Evolutionary conservation across 495 filamentous ascomycete genomes (phyloP).

Genomic region (Tuber microsphaerosporum): DNA sequence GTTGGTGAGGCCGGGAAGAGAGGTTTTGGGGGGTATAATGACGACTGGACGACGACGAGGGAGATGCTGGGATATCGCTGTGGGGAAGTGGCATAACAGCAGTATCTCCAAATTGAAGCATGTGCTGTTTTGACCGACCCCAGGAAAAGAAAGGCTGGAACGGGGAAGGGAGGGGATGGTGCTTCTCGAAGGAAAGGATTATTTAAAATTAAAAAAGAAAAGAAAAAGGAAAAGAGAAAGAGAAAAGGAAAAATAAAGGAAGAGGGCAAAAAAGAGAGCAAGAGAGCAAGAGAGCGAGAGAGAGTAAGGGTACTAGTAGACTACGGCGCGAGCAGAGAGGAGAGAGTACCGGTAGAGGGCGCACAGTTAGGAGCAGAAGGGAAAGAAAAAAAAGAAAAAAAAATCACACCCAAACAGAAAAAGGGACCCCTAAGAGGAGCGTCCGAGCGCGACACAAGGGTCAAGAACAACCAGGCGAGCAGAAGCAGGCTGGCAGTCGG

Average conservation of each 20-base stretch:
- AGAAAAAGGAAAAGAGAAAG: constrained; percentile 24
- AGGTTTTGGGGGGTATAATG: constrained; percentile 34
- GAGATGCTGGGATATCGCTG: constrained; percentile 34
- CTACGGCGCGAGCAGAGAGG: background rate
- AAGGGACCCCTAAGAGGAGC: background rate
- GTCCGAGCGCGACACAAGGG: background rate
- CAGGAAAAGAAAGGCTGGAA: constrained; percentile 8
- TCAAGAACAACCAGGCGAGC: background rate
- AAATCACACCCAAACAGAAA: background rate
- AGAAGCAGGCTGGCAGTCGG: background rate
- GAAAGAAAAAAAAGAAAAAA: background rate
- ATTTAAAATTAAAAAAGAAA: constrained; percentile 21
- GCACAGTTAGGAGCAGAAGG: background rate
- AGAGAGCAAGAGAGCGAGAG: background rate
- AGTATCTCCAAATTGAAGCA: constrained; percentile 37
- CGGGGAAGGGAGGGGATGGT: constrained; percentile 14
- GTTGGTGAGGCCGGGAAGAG: constrained; percentile 38
- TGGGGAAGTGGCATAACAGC: constrained; percentile 41
- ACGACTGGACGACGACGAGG: constrained; percentile 30
- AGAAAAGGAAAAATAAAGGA: too few relatives aligned
- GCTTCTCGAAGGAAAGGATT: constrained; percentile 26
- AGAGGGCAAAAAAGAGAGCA: constrained; percentile 16
- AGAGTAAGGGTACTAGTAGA: background rate
- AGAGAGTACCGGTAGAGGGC: background rate
- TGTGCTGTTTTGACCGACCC: constrained; percentile 33